Conservation (phyloP, 306 rosid species). For the Prosopis cineraria region DNA sequence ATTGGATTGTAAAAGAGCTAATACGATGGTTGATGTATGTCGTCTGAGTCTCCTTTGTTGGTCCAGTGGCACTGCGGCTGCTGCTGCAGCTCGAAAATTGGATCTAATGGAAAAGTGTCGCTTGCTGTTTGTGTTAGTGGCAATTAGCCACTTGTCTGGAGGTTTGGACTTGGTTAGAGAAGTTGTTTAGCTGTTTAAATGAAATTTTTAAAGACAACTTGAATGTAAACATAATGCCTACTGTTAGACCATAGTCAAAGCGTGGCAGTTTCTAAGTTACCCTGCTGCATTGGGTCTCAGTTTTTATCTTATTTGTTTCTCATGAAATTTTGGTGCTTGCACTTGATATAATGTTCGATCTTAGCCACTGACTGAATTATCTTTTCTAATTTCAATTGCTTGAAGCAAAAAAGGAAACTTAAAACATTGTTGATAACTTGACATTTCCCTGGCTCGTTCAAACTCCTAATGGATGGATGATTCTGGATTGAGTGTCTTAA, state of each 20-base stretch:
- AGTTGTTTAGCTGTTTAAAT: not conserved
- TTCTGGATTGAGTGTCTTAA: not conserved
- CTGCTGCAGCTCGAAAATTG: not conserved
- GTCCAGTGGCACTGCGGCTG: not conserved
- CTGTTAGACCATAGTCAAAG: not conserved
- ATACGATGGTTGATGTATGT: not conserved
- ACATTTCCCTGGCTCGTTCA: not conserved
- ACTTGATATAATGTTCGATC: not conserved
- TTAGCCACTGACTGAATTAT: not conserved
- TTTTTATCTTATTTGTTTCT: not conserved
- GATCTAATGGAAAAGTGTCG: constrained; percentile 12
- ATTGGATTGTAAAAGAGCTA: constrained; percentile 12
- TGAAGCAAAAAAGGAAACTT: not conserved
- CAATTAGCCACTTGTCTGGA: not conserved
- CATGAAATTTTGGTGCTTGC: not conserved
- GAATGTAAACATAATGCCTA: not conserved
- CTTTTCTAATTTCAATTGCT: not conserved
- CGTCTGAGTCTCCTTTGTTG: not conserved
- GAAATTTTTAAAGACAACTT: not conserved
- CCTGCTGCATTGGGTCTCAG: not conserved
- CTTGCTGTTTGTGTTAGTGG: constrained; percentile 26
- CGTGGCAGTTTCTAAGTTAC: not conserved
- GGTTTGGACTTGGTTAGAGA: not conserved
- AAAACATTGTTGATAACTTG: not conserved
- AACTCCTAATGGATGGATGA: not conserved